phyloP scores from a whole-genome alignment of 208 protist genomes.

The Crithidia acanthocephali region DNA sequence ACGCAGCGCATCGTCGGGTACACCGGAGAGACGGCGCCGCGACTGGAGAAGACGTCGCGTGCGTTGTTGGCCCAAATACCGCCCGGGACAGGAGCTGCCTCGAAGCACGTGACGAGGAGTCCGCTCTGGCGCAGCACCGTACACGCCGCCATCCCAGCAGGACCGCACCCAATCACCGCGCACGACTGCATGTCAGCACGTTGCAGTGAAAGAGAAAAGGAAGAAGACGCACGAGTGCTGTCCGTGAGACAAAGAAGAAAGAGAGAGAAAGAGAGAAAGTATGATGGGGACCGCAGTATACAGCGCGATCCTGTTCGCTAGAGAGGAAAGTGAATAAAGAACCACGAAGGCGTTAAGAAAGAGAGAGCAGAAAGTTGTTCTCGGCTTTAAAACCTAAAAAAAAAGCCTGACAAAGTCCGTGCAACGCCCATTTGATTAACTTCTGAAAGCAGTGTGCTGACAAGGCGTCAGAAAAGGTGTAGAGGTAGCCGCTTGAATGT shows the following conservation, averaged over 20 bases:
- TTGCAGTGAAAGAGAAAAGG: too few relatives aligned
- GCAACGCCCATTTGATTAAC: too few relatives aligned
- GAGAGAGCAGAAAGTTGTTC: too few relatives aligned
- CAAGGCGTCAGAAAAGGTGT: too few relatives aligned
- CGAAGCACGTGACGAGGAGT: slow-evolving; percentile 89
- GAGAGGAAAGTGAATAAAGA: not conserved
- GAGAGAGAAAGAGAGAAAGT: too few relatives aligned
- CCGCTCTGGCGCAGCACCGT: slow-evolving; percentile 72
- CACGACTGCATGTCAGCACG: slow-evolving; percentile 69
- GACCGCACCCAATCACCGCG: slow-evolving; percentile 88
- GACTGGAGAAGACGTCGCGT: slow-evolving; percentile 66
- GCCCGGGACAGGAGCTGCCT: slow-evolving; percentile 61
- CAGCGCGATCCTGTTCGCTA: too few relatives aligned
- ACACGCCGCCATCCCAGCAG: slow-evolving; percentile 83
- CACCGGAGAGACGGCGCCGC: slow-evolving; percentile 77
- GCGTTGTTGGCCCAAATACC: slow-evolving; percentile 80
- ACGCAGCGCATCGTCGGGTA: slow-evolving; percentile 86
- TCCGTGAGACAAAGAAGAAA: not conserved
- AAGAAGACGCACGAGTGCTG: not conserved
- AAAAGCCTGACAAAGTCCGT: too few relatives aligned
- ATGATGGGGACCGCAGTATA: too few relatives aligned
- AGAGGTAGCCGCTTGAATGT: too few relatives aligned
- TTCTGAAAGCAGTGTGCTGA: too few relatives aligned
- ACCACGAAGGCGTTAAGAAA: too few relatives aligned
- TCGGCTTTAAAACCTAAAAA: too few relatives aligned